A percentile compares a stretch with the other conserved stretches of the same genome.
Evolutionary conservation across 495 filamentous ascomycete species (phyloP).

Genomic region (Geopyxis carbonaria): DNA sequence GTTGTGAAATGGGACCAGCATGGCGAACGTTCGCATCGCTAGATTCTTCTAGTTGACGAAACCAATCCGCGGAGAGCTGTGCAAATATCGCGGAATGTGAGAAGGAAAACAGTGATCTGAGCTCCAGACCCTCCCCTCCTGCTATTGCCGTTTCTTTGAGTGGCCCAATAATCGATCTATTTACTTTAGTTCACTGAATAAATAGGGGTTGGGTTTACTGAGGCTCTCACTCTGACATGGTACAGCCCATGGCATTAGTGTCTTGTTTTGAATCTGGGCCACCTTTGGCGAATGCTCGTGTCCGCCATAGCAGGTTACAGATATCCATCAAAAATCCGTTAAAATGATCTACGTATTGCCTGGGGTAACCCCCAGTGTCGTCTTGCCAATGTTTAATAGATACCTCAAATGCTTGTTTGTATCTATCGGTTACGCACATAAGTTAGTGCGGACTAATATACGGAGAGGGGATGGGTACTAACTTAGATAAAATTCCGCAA

Average conservation of each 20-base stretch:
- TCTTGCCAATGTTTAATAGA: conserved; percentile 10
- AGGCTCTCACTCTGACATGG: conserved; percentile 33
- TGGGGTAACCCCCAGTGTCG: conserved; percentile 28
- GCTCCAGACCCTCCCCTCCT: background rate
- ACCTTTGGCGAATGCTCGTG: conserved; percentile 48
- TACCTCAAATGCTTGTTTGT: conserved; percentile 59
- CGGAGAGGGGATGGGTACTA: background rate
- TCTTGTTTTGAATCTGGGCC: conserved; percentile 29
- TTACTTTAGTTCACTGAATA: conserved; percentile 22
- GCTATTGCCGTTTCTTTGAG: background rate
- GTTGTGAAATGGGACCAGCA: conserved; percentile 60
- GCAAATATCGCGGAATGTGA: conserved; percentile 50
- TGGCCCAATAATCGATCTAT: no score
- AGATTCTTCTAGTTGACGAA: conserved; percentile 49
- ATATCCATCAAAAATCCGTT: conserved; percentile 83
- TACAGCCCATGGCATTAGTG: conserved; percentile 53
- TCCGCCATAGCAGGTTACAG: conserved; percentile 73
- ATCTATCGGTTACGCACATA: conserved; percentile 9
- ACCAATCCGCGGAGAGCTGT: conserved; percentile 46
- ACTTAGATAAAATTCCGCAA: conserved; percentile 41
- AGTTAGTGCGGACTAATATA: background rate
- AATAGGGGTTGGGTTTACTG: conserved; percentile 31
- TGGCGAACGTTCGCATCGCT: conserved; percentile 37
- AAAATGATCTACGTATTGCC: conserved; percentile 46
- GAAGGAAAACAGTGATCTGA: conserved; percentile 49